Evolutionary conservation across 2,329 filamentous ascomycete species (phyloP), one percentile per base, ranked within the genome.

Genomic region (Pseudogymnoascus sp.): DNA sequence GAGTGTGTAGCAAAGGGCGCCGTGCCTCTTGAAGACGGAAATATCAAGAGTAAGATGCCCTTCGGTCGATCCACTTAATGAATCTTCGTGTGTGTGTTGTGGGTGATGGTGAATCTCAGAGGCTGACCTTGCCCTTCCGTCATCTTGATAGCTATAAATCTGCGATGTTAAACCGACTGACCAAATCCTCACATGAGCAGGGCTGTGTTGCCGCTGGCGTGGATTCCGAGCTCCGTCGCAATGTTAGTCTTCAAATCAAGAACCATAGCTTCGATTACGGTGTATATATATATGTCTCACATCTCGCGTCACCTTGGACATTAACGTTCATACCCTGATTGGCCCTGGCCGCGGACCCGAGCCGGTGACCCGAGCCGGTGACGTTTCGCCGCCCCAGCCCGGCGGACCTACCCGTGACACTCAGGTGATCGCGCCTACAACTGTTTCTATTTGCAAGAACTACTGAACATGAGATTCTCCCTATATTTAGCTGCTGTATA

Each of bases 71-170:
- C 70, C 68, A 73, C 35, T 72, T 69, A 45, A 73, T 70, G 61
- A 74, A 73, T 23, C 69, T 55, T 73, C 69, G 59, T 73, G 72
- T 5, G 72, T 70, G 59, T 69, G 69, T 19, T 73, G 52, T 73
- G 71, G 16, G 68, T 72, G 23, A 72, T 63, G 10, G 70, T 72
- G 63, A 65, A 70, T 63, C 71, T 72, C 31, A 71, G 55, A 45
- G 65, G 67, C 31, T 63, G 61, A 52, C 58, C 38, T 60, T 59
- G 61, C 12, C 8, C 41, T 62, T 61, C 49, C 37, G 64, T 39
- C 66, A 68, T 63, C n/a, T 64, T 63, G 63, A 64, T 55, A 16
- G 26, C 33, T 19, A 55, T 33, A 55, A 55, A 55, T 19, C 14
- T 4, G 14, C n/a, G 31, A 19, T 6, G 14, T n/a, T 31, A 33